Base-by-base conservation (phyloP, 257 asterid genomes). In the Salvia hispanica region DNA sequence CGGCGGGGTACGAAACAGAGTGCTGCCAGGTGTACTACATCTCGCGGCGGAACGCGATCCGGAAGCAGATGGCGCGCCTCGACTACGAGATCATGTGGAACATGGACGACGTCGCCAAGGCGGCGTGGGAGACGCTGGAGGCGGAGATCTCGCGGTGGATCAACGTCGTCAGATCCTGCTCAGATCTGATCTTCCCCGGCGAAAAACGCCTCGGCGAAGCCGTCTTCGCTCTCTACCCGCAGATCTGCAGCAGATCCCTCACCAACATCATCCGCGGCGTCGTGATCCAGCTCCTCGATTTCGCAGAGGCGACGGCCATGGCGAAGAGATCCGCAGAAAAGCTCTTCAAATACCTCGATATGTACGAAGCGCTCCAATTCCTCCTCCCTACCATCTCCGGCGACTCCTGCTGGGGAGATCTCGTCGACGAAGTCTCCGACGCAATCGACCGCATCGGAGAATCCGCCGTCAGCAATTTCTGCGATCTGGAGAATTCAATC, bases 201-300 rank as follows among this genome's bases (percentile, higher is more conserved):
- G 98, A 92, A 72, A 79, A 62, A 47, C 75, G 61, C 11, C 87
- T 92, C 40, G 87, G 76, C 0, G 87, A 79, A 4, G 63, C 80
- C 2, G 72, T 92, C 8, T 92, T 92, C 66, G 8, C 82, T 37
- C 81, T 71, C 2, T 69, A 76, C 31, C 93, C 87, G 0, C 7
- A 25, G 3, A 70, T 79, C 31, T 76, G 78, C 48, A 54, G 72
- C 13, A 69, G 80, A 7, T 63, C 82, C 4, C 77, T 81, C 43
- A 67, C 79, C 76, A 86, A 79, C 73, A 76, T 92, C 25, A 84
- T 89, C 13, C 82, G 91, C 1, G 59, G 80, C 0, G 89, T 84
- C 6, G 91, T 86, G 40, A 86, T 84, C 45, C 91, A 84, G 76
- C 86, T 92, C 57, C 88, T 92, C 8, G 96, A 92, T 58, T 90